Percentiles rank a stretch among this genome's conserved stretches.
phyloP scores from a whole-genome alignment of 2,329 filamentous ascomycete genomes.

The Boeremia exigua region DNA sequence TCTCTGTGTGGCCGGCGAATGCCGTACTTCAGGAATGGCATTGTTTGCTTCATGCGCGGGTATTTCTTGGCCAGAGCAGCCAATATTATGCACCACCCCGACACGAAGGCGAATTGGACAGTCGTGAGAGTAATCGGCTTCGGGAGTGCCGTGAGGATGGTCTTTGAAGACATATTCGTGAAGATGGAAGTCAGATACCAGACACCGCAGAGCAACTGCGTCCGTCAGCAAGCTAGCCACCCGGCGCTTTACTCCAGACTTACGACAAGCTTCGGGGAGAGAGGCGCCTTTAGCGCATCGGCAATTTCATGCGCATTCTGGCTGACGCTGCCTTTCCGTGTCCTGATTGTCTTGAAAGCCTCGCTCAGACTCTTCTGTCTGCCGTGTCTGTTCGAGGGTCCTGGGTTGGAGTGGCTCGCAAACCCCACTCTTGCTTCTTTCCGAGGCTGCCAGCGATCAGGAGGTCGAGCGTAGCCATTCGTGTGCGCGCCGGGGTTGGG shows the following conservation, averaged over 20 bases:
- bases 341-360: constrained; percentile 82
- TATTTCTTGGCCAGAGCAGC: constrained; percentile 77
- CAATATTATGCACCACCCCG: constrained; percentile 81
- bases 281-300: constrained; percentile 85
- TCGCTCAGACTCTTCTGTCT: constrained; percentile 88
- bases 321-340: constrained; percentile 82
- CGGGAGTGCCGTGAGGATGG: constrained; percentile 88
- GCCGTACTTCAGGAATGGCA: constrained; percentile 83
- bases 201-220: constrained; percentile 78
- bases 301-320: constrained; percentile 94
- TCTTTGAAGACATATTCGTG: constrained; percentile 97
- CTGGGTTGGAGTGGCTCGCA: constrained; percentile 47
- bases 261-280: constrained; percentile 90
- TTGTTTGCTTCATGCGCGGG: constrained; percentile 69
- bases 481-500: constrained; percentile 34
- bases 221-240: constrained; percentile 38
- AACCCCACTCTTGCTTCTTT: constrained; percentile 58
- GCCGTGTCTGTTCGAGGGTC: constrained; percentile 58
- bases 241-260: constrained; percentile 28
- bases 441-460: constrained; percentile 68
- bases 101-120: constrained; percentile 92
- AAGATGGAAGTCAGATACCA: constrained; percentile 97
- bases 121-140: constrained; percentile 91
- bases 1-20: constrained; percentile 82
- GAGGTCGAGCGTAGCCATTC: constrained; percentile 40